Percentiles rank a stretch among this genome's conserved stretches.
Conservation (phyloP, 1,139 yeast species). For the Insectozyma bohioensis region DNA sequence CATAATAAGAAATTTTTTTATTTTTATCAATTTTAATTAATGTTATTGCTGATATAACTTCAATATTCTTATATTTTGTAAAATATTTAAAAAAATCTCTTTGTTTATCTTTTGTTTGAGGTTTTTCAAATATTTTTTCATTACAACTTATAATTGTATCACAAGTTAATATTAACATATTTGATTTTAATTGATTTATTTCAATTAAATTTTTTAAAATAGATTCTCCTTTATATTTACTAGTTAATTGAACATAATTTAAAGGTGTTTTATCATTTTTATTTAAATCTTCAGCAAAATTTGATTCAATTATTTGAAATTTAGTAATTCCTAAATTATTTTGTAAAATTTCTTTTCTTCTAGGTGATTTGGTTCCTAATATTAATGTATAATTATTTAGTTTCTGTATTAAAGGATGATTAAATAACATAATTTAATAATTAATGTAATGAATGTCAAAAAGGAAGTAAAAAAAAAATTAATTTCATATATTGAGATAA, state of each 20-base stretch:
- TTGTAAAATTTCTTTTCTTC: constrained; percentile 66
- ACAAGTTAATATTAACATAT: constrained; percentile 55
- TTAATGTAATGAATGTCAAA: too few species aligned
- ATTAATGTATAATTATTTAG: constrained; percentile 51
- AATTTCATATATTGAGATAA: too few species aligned
- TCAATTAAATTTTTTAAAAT: constrained; percentile 43
- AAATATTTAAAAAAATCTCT: constrained; percentile 47
- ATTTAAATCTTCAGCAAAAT: constrained; percentile 72
- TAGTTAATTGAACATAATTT: constrained; percentile 72
- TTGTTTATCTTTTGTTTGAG: constrained; percentile 46
- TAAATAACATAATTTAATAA: too few species aligned
- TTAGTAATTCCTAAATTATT: constrained; percentile 55
- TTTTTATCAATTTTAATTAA: constrained; percentile 41
- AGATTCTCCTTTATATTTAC: constrained; percentile 56
- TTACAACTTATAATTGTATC: constrained; percentile 77
- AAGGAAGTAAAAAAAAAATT: too few species aligned
- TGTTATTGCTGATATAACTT: constrained; percentile 70
- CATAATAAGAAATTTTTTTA: constrained; percentile 13
- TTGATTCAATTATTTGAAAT: constrained; percentile 50
- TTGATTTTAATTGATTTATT: constrained; percentile 10
- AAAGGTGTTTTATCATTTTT: constrained; percentile 50
- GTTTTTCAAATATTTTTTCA: constrained; percentile 74
- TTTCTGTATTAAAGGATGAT: too few species aligned
- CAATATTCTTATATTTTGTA: constrained; percentile 44
- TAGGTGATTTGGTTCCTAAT: constrained; percentile 83